phyloP scores from a whole-genome alignment of 305 asterid species.

The Solanum hybrid region DNA sequence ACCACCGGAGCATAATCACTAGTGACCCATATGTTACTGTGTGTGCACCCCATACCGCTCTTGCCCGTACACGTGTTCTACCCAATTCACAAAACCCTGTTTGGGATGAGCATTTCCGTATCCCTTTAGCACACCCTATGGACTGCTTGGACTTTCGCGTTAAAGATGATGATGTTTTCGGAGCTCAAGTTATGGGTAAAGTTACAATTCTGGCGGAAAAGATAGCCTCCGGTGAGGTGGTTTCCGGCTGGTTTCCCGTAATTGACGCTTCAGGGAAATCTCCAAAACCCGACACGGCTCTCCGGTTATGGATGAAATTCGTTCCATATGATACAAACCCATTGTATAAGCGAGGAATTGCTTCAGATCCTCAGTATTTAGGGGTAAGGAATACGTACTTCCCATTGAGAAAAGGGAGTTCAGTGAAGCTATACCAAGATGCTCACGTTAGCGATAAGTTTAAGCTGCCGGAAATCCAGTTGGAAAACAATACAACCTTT shows the following conservation, averaged over 20 bases:
- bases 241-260: constrained; percentile 46
- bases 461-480: constrained; percentile 37
- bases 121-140: constrained; percentile 63
- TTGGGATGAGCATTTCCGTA: constrained; percentile 52
- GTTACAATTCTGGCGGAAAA: constrained; percentile 39
- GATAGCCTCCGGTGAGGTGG: constrained; percentile 37
- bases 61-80: constrained; percentile 80
- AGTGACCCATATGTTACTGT: constrained; percentile 79
- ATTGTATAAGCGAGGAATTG: constrained; percentile 55
- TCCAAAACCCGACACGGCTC: constrained; percentile 40
- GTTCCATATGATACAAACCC: constrained; percentile 42
- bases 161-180: constrained; percentile 63
- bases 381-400: constrained; percentile 66
- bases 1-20: constrained; percentile 55
- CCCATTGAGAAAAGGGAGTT: constrained; percentile 65
- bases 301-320: constrained; percentile 44
- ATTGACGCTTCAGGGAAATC: constrained; percentile 33
- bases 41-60: constrained; percentile 59
- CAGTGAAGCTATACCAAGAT: constrained; percentile 76
- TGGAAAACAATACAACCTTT: constrained; percentile 40
- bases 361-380: constrained; percentile 46
- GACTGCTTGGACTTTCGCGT: constrained; percentile 45
- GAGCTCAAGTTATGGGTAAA: constrained; percentile 60
- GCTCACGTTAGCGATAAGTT: constrained; percentile 45
- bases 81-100: constrained; percentile 57